Evolutionary conservation across 345 rosid genomes (phyloP).

Genomic region (Psidium guajava): DNA sequence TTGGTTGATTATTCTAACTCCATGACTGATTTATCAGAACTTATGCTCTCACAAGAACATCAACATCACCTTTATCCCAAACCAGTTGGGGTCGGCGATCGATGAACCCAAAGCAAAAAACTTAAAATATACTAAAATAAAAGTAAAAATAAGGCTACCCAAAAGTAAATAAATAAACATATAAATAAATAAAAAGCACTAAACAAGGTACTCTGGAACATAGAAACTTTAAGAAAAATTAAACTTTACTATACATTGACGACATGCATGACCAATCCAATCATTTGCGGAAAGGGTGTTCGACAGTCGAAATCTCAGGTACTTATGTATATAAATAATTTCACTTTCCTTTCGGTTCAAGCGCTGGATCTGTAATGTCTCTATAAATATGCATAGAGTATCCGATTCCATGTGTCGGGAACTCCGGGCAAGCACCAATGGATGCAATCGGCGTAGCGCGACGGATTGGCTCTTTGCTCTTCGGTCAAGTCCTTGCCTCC

Average conservation of each 20-base stretch:
- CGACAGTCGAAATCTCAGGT: neutral
- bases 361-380: neutral
- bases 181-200: too few species aligned
- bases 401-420: constrained; percentile 15
- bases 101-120: too few species aligned
- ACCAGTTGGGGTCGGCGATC: too few species aligned
- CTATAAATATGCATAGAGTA: constrained; percentile 7
- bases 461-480: neutral
- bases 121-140: too few species aligned
- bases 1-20: neutral
- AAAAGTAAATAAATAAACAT: too few species aligned
- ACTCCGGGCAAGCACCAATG: constrained; percentile 18
- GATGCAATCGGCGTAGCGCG: constrained; percentile 5
- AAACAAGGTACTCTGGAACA: too few species aligned
- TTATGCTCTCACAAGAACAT: neutral
- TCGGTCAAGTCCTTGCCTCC: neutral
- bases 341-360: neutral
- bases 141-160: too few species aligned
- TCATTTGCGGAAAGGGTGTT: neutral
- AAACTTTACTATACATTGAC: neutral
- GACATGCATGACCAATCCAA: neutral
- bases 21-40: neutral
- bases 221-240: neutral
- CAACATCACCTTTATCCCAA: too few species aligned
- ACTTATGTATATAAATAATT: neutral